Evolutionary conservation across 495 filamentous ascomycete genomes (phyloP).

Genomic region (Tuber microsphaerosporum): DNA sequence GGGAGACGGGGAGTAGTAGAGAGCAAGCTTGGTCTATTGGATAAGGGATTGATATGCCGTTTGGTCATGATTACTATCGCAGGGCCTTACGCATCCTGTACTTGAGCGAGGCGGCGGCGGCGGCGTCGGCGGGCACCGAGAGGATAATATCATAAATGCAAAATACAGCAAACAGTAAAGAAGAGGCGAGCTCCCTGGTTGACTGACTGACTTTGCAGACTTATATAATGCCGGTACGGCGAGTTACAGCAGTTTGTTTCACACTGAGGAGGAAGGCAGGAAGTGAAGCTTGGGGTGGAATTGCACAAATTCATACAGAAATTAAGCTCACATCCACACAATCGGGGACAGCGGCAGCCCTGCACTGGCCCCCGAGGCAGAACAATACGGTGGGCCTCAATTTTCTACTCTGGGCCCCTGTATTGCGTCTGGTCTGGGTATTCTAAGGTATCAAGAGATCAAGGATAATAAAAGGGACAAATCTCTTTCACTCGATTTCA

Average conservation of each 20-base stretch:
- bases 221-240: not conserved
- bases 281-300: not conserved
- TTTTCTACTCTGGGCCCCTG: not conserved
- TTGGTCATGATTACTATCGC: not conserved
- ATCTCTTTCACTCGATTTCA: not conserved
- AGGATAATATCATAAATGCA: not conserved
- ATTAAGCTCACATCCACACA: not conserved
- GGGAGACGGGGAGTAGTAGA: not conserved
- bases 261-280: not conserved
- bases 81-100: not conserved
- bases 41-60: not conserved
- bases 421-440: not conserved
- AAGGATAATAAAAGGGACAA: not conserved
- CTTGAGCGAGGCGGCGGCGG: not conserved
- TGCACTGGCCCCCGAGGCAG: not conserved
- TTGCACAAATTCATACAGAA: not conserved
- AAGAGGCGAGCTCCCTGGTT: not conserved
- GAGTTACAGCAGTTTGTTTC: not conserved
- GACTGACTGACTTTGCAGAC: not conserved
- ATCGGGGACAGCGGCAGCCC: not conserved
- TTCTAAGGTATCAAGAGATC: slow-evolving; percentile 1
- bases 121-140: not conserved
- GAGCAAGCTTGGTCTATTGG: not conserved
- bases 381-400: not conserved
- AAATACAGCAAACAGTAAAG: not conserved